Percentiles rank a stretch among this genome's conserved stretches.
These are phyloP conservation scores for Thymus mandschuricus DNA, from an alignment of 257 asterid genomes.

Conservation along the genomic window DNA sequence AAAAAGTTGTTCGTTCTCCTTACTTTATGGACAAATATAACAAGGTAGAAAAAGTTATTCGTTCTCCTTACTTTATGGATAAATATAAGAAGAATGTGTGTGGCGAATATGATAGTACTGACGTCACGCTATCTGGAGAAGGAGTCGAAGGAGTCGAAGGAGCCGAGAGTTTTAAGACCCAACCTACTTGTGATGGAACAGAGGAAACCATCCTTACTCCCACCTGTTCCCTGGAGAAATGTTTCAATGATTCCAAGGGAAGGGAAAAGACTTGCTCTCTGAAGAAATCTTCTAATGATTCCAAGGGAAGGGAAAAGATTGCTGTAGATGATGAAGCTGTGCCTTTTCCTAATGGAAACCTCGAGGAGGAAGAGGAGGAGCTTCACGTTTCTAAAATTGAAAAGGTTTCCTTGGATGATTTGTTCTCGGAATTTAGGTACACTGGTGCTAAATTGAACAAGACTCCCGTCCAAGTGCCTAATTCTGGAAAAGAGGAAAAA, in stretches of 20 bases:
- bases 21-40: too few species aligned
- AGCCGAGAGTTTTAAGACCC: too few species aligned
- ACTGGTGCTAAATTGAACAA: slow-evolving; percentile 36
- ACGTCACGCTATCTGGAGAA: too few species aligned
- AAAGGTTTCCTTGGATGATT: slow-evolving; percentile 35
- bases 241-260: slow-evolving; percentile 6
- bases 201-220: background rate
- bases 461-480: slow-evolving; percentile 27
- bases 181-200: background rate
- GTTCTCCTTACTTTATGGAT: slow-evolving; percentile 15
- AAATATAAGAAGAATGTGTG: background rate
- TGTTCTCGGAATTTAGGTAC: slow-evolving; percentile 30
- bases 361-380: slow-evolving; percentile 22
- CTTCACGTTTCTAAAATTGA: slow-evolving; percentile 14
- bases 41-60: background rate
- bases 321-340: slow-evolving; percentile 17
- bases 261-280: background rate
- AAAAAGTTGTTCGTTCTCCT: background rate
- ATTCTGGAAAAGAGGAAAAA: slow-evolving; percentile 31
- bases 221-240: slow-evolving; percentile 9
- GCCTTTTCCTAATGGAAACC: slow-evolving; percentile 13
- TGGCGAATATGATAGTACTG: background rate
- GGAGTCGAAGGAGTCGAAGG: too few species aligned
- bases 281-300: background rate
- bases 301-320: slow-evolving; percentile 12